These are phyloP conservation scores for Cryptococcus sp. DNA, from an alignment of 1,284 basidiomycete species.

Conservation along the genomic window DNA sequence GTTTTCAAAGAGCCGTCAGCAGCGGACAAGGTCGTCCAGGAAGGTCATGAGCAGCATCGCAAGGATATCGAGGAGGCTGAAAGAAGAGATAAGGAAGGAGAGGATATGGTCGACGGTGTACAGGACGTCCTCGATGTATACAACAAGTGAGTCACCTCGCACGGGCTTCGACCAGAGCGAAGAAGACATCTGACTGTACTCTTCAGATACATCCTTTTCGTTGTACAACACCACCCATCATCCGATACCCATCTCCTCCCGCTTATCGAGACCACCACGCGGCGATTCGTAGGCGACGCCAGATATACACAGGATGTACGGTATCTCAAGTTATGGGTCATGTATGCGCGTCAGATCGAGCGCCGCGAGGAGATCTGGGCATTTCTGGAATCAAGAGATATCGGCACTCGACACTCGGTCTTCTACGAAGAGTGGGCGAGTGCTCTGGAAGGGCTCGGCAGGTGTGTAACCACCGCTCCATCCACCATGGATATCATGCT, in stretches of 20 bases:
- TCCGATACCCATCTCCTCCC: constrained; percentile 72
- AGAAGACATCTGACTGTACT: neutral
- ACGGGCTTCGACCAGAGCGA: constrained; percentile 12
- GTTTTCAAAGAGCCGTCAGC: constrained; percentile 53
- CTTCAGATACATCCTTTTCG: constrained; percentile 48
- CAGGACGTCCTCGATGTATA: constrained; percentile 56
- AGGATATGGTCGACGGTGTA: constrained; percentile 57
- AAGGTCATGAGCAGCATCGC: constrained; percentile 53
- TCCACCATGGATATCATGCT: neutral
- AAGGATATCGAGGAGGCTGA: constrained; percentile 52
- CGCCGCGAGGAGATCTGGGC: constrained; percentile 66
- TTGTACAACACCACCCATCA: constrained; percentile 60
- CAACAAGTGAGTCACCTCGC: constrained; percentile 44
- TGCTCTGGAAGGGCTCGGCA: constrained; percentile 68
- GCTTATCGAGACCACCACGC: constrained; percentile 71
- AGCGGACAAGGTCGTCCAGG: constrained; percentile 52
- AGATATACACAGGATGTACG: constrained; percentile 82
- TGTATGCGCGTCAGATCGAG: constrained; percentile 70
- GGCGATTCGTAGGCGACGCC: constrained; percentile 74
- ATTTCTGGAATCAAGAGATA: constrained; percentile 72
- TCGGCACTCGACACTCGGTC: constrained; percentile 73
- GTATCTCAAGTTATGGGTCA: constrained; percentile 85
- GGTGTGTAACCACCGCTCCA: constrained; percentile 57
- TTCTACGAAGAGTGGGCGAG: constrained; percentile 86
- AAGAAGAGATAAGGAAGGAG: constrained; percentile 56